Base-by-base conservation (phyloP, 164 flowering plant species). In the Amborella trichopoda region DNA sequence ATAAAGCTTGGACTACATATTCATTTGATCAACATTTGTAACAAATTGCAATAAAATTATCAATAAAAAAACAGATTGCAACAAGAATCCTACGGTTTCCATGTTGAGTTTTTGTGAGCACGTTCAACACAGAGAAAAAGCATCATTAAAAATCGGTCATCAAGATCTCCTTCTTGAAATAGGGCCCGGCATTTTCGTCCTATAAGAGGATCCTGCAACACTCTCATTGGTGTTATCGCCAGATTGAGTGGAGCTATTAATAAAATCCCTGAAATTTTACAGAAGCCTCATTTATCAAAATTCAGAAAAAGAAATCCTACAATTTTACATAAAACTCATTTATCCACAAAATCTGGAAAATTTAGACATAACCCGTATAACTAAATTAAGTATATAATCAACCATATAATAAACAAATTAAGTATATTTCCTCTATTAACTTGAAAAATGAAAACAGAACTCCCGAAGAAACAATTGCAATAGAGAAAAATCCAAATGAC, bases 181-280 rank as follows among this genome's bases (percentile, higher is more conserved):
- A 88, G 68, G 6, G 88, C 76, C 62, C 90, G 69, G 61, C 99
- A 93, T 54, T 74, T 86, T 2, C 78, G 76, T 52, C 96, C 96
- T 26, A 78, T 23, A 8, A 65, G 33, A 53, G 96, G 83, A 53
- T 93, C 99, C 72, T 93, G 77, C 50, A 84, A 46, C 22, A 93
- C 96, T 57, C 95, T 74, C 96, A 88, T 93, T 13, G 96, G 99
- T 45, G 96, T 88, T 28, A 93, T 88, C 14, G 96, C 83, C 37
- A 87, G 66, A 69, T 88, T 74, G 5, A 93, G 68, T 1, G 96
- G 99, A 55, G 85, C 95, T 54, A 85, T 94, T 23, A 93, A 59
- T 12, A 81, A 52, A 53, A 84, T 46, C 24, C 76, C 96, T 91
- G 74, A 52, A 43, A 44, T n/a, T 26, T 44, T 45, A 37, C 26